Conservation (phyloP, 257 asterid species). For the Salvia hispanica region DNA sequence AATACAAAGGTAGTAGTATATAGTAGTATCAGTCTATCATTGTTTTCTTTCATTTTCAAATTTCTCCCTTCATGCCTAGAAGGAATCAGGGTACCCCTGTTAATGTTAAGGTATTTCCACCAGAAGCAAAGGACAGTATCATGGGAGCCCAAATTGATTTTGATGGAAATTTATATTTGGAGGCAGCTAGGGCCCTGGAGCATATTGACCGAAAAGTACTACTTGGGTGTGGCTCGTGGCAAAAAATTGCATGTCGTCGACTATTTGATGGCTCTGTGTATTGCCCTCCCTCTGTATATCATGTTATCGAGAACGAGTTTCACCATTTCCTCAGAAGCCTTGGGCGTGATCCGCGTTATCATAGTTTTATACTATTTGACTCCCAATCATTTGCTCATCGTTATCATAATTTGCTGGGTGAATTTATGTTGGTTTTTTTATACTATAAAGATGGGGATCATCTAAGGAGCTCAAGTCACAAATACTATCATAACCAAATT, state of each 20-base stretch:
- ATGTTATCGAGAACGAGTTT: conserved; percentile 58
- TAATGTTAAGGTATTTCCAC: conserved; percentile 74
- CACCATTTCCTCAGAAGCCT: conserved; percentile 52
- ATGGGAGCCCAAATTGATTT: conserved; percentile 70
- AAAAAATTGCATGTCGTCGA: conserved; percentile 73
- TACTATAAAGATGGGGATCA: no score
- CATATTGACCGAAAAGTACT: conserved; percentile 72
- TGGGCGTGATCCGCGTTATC: no score
- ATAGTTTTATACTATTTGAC: conserved; percentile 2
- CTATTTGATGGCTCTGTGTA: conserved; percentile 76
- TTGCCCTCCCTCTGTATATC: conserved; percentile 58
- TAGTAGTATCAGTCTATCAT: no score
- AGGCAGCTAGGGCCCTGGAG: conserved; percentile 91
- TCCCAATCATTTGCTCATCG: conserved; percentile 8
- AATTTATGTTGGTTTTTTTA: no score
- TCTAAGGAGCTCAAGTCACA: no score
- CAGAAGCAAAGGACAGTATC: conserved; percentile 52
- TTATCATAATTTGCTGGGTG: conserved; percentile 24
- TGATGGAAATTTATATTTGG: conserved; percentile 81
- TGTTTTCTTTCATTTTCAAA: conserved; percentile 30
- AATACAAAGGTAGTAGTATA: no score
- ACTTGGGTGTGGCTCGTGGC: conserved; percentile 78
- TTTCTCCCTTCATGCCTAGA: conserved; percentile 82
- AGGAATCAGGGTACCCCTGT: conserved; percentile 60
- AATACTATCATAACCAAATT: no score